Base-by-base conservation (phyloP, 441 rosid genomes). In the Pelargonium exstipulatum region DNA sequence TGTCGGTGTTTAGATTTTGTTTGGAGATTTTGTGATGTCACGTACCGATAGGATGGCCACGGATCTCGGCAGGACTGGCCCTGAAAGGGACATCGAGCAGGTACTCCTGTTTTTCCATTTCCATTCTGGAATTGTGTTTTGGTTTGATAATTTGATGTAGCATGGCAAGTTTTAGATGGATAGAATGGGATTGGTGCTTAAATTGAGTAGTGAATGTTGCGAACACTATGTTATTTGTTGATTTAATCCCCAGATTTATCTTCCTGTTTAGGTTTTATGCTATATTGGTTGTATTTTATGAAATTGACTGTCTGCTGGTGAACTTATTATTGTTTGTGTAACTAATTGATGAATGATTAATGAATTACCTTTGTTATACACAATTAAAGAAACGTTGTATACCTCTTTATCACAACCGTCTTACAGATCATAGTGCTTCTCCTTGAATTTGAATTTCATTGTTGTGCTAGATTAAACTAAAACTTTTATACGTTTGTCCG, bases 41-140 rank as follows among this genome's bases (percentile, higher is more conserved):
- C 73, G 90, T 76, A 80, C 83, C 69, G 92, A 81, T 74, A 83
- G 89, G 81, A 88, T 94, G 96, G 87, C 96, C 62, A 84, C 90
- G 82, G 95, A 87, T 89, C 93, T 89, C 80, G 81, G 86, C 74
- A 83, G 91, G 80, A 82, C 84, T 3, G 97, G 87, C 63, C 80
- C 91, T 4, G 88, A 91, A 82, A 85, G 98, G 65, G 97, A 93
- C 82, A 77, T 85, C 66, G 97, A 94, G 79, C 96, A 87, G 98
- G 97, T 94, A 73, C 70, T 78, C 24, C 42, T n/a, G 20, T 64
- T 53, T 61, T 9, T 2, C 66, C 48, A 46, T 68, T 66, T 67
- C 40, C 64, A 29, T 29, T 2, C 16, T 51, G 58, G 58, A 51
- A 51, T 51, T 51, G 58, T 51, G 58, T 16, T 51, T 51, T 26